phyloP scores from a whole-genome alignment of 768 basidiomycete species.

The Hydnum rufescens region DNA sequence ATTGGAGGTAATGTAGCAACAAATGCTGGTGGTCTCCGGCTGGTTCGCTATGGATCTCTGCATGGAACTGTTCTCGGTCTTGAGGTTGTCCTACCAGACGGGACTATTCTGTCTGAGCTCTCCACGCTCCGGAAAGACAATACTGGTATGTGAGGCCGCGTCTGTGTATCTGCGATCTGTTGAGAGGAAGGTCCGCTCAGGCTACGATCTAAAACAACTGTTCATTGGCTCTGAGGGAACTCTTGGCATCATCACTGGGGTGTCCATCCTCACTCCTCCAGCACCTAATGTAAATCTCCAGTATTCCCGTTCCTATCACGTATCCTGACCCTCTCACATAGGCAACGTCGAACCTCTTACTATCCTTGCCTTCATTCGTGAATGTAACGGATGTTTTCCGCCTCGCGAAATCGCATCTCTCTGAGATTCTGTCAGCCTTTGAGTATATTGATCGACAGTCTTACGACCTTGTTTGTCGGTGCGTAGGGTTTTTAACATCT shows the following conservation, averaged over 20 bases:
- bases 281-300: slow-evolving; percentile 22
- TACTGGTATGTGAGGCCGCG: slow-evolving; percentile 39
- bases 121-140: slow-evolving; percentile 93
- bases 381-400: slow-evolving; percentile 74
- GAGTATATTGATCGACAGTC: slow-evolving; percentile 85
- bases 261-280: slow-evolving; percentile 82
- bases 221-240: slow-evolving; percentile 98
- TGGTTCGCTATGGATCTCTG: slow-evolving; percentile 84
- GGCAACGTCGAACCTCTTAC: slow-evolving; percentile 78
- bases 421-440: slow-evolving; percentile 93
- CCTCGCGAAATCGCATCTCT: slow-evolving; percentile 54
- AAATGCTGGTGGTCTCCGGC: slow-evolving; percentile 90
- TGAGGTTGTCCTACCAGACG: slow-evolving; percentile 90
- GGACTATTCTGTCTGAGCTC: slow-evolving; percentile 72
- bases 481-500: slow-evolving; percentile 11
- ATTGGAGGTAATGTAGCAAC: slow-evolving; percentile 96
- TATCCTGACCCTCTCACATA: background rate
- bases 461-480: slow-evolving; percentile 41
- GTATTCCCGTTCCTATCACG: background rate
- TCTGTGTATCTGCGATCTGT: background rate
- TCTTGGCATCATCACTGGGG: slow-evolving; percentile 83
- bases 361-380: slow-evolving; percentile 72
- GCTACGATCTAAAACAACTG: slow-evolving; percentile 94
- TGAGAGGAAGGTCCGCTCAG: slow-evolving; percentile 21
- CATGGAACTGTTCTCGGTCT: slow-evolving; percentile 90